phyloP scores from a whole-genome alignment of 768 basidiomycete species.

The Tephrocybe rancida region DNA sequence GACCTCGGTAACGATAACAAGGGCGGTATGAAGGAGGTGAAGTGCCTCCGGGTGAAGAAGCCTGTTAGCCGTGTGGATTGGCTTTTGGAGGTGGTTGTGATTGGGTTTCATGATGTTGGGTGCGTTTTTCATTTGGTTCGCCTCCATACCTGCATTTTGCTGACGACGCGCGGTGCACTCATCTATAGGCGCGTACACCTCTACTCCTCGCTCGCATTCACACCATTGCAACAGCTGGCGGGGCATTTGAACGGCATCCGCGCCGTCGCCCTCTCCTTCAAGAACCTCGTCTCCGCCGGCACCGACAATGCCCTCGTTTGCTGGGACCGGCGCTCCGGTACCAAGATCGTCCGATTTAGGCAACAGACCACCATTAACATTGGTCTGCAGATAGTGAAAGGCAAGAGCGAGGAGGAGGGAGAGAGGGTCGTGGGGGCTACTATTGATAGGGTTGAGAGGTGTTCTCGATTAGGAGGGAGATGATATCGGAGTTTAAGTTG shows the following conservation, averaged over 20 bases:
- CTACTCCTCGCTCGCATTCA: conserved; percentile 84
- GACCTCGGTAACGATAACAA: conserved; percentile 48
- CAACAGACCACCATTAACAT: conserved; percentile 93
- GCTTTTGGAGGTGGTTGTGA: conserved; percentile 84
- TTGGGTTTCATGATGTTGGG: conserved; percentile 93
- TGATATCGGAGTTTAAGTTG: conserved; percentile 93
- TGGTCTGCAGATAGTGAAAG: conserved; percentile 81
- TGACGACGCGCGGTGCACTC: background rate
- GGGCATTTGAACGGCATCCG: conserved; percentile 90
- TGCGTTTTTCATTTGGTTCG: conserved; percentile 30
- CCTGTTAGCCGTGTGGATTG: conserved; percentile 92
- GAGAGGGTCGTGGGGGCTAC: conserved; percentile 90
- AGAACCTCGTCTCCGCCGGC: conserved; percentile 88
- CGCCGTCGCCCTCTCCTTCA: conserved; percentile 83
- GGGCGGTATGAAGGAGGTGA: conserved; percentile 56
- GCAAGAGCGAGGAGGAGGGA: conserved; percentile 52
- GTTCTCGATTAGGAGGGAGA: conserved; percentile 88
- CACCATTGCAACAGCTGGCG: conserved; percentile 79
- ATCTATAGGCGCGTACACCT: conserved; percentile 76
- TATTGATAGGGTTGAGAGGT: conserved; percentile 88
- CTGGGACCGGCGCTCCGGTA: conserved; percentile 90
- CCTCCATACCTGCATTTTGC: background rate
- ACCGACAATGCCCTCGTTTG: conserved; percentile 75
- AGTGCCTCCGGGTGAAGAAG: conserved; percentile 83
- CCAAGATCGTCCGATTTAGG: conserved; percentile 88